Percentiles rank a stretch among this genome's conserved stretches.
phyloP scores from a whole-genome alignment of 2,329 filamentous ascomycete genomes.

The Fusarium sp. region DNA sequence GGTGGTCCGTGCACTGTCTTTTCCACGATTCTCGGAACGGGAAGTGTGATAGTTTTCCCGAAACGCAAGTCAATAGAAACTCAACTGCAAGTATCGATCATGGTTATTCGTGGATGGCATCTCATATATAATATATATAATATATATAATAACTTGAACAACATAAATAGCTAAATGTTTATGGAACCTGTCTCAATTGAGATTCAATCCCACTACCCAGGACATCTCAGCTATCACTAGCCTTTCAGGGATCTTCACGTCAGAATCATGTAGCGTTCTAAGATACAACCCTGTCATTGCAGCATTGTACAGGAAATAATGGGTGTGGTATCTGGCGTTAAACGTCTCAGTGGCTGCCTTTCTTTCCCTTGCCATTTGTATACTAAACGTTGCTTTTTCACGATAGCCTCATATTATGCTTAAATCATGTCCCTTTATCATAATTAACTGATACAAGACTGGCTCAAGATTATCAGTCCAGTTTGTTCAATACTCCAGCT shows the following conservation, averaged over 20 bases:
- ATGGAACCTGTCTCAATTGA: background rate
- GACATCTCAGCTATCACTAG: slow-evolving; percentile 23
- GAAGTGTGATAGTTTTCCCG: slow-evolving; percentile 36
- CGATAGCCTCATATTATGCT: background rate
- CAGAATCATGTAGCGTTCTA: slow-evolving; percentile 30
- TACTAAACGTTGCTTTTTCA: background rate
- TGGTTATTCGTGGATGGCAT: too few species aligned
- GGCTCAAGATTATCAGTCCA: background rate
- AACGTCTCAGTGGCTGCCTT: background rate
- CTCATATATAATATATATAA: too few species aligned
- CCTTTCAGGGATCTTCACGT: slow-evolving; percentile 30
- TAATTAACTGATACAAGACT: background rate
- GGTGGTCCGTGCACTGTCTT: slow-evolving; percentile 32
- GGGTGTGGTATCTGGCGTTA: background rate
- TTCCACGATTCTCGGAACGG: slow-evolving; percentile 26
- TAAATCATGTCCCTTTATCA: background rate
- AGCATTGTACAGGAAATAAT: slow-evolving; percentile 8
- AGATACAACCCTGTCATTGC: slow-evolving; percentile 33
- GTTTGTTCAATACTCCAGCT: background rate
- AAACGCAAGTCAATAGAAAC: slow-evolving; percentile 4
- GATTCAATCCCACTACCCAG: background rate
- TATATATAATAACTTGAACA: too few species aligned
- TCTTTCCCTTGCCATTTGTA: background rate
- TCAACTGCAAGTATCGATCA: background rate
- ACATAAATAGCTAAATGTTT: background rate